Evolutionary conservation across 345 rosid genomes (phyloP).

Genomic region (Adansonia digitata): DNA sequence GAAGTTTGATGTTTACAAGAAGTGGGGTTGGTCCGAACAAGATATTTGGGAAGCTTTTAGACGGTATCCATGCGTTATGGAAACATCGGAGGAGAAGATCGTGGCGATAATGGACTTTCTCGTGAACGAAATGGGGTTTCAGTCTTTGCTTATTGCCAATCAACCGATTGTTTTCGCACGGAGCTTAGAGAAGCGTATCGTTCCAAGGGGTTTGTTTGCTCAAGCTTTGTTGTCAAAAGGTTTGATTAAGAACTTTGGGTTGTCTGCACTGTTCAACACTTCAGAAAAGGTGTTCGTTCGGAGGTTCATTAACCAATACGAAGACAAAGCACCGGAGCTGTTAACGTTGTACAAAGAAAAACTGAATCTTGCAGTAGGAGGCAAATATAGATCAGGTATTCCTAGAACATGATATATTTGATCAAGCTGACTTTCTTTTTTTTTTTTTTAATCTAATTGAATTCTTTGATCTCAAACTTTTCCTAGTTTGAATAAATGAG

Average conservation of each 20-base stretch:
- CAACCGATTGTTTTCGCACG: not conserved
- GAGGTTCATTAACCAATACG: slow-evolving; percentile 16
- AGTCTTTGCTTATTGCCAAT: not conserved
- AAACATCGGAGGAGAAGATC: not conserved
- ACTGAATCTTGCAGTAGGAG: not conserved
- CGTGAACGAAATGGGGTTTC: slow-evolving; percentile 19
- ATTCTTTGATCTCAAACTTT: not conserved
- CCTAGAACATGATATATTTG: not conserved
- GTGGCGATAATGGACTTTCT: slow-evolving; percentile 3
- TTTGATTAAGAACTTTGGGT: slow-evolving; percentile 15
- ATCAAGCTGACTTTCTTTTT: too few relatives aligned
- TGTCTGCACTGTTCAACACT: not conserved
- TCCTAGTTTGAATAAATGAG: not conserved
- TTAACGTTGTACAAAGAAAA: slow-evolving; percentile 20
- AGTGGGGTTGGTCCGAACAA: slow-evolving; percentile 30
- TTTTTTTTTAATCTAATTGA: not conserved
- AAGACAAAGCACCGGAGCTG: slow-evolving; percentile 11
- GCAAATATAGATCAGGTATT: not conserved
- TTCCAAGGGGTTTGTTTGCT: slow-evolving; percentile 30
- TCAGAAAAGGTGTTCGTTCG: slow-evolving; percentile 15
- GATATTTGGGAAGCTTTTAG: slow-evolving; percentile 15
- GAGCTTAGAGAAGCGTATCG: slow-evolving; percentile 27
- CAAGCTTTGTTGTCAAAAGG: slow-evolving; percentile 19
- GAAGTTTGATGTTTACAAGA: slow-evolving; percentile 13
- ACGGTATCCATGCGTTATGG: not conserved